A percentile compares a stretch with the other conserved stretches of the same genome.
Evolutionary conservation across 192 early-diverging fungal genomes (phyloP).

Genomic region (Entophlyctis helioformis): DNA sequence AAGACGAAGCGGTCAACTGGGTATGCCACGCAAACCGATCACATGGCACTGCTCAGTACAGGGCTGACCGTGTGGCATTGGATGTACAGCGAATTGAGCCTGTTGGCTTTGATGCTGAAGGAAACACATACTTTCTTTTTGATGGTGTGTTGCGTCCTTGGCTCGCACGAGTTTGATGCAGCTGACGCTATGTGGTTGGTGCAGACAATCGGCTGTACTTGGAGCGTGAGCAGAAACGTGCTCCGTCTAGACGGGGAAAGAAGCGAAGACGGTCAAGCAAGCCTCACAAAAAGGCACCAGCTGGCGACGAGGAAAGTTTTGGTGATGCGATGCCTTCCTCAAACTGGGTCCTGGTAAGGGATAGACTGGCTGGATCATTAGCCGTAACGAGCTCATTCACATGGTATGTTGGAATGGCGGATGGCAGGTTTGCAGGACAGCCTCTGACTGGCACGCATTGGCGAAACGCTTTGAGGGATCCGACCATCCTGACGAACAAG

Average conservation of each 20-base stretch:
- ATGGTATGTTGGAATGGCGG: no score
- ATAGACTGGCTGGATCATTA: slow-evolving; percentile 13
- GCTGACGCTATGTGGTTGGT: background rate
- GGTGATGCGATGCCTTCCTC: background rate
- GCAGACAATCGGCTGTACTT: slow-evolving; percentile 64
- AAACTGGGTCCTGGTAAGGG: slow-evolving; percentile 11
- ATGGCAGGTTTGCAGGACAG: slow-evolving; percentile 35
- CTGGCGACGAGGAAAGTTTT: slow-evolving; percentile 9
- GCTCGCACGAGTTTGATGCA: background rate
- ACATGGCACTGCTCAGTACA: background rate
- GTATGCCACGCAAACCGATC: slow-evolving; percentile 11
- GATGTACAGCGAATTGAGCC: slow-evolving; percentile 60
- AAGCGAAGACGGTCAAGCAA: slow-evolving; percentile 7
- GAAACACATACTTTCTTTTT: slow-evolving; percentile 66
- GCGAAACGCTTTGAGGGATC: slow-evolving; percentile 41
- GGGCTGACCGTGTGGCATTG: background rate
- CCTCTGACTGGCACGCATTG: slow-evolving; percentile 53
- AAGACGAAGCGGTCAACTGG: slow-evolving; percentile 54
- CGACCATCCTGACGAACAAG: slow-evolving; percentile 40
- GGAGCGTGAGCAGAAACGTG: no score
- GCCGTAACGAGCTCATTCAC: no score
- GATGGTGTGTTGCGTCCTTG: slow-evolving; percentile 38
- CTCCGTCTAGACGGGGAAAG: slow-evolving; percentile 14
- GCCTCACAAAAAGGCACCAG: slow-evolving; percentile 12
- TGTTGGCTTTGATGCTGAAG: slow-evolving; percentile 53